Evolutionary conservation across 2,329 filamentous ascomycete genomes (phyloP), one percentile per base, ranked within the genome.

Genomic region (Teratosphaeria viscida): DNA sequence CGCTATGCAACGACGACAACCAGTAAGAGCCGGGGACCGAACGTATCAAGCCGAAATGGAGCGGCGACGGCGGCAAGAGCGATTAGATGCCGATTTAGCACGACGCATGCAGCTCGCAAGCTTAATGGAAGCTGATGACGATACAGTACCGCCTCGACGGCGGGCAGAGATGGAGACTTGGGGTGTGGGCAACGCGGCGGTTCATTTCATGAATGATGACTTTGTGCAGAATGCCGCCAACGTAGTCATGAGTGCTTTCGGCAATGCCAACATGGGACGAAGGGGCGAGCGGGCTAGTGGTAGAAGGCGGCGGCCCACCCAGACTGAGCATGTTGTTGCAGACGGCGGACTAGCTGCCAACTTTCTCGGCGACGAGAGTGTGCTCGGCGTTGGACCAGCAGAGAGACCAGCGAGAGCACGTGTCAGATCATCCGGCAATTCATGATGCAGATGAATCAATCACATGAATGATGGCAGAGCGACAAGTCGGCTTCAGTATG

Each of bases 141-240:
- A 65, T 64, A 67, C 62, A 14, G 43, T 39, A 26, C 61, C 59
- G 34, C 55, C 71, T 67, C 58, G 75, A 76, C 57, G 77, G 77
- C 57, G 76, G 47, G 62, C 61, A 14, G 59, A 62, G 26, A 57
- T 62, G 26, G 65, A 65, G 47, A 65, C 63, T 10, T 72, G 62
- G 63, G 77, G 75, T 27, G 62, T 81, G 8, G 79, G 79, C 26
- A 84, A 84, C 61, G 75, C 79, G 12, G 76, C 77, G 1, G 77
- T 75, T 14, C 82, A 86, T 65, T 82, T 84, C 66, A 79, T 85
- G 78, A 85, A 85, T 60, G 82, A 86, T 32, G 77, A 83, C 61
- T 85, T 83, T 61, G 68, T 78, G 16, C 66, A 67, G 23, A 68
- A 68, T 55, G 67, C 66, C 3, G 64, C 68, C 1, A 66, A 72